These are phyloP conservation scores for Sungouiozyma ichnusensis DNA, from an alignment of 805 yeast genomes.

Conservation along the genomic window DNA sequence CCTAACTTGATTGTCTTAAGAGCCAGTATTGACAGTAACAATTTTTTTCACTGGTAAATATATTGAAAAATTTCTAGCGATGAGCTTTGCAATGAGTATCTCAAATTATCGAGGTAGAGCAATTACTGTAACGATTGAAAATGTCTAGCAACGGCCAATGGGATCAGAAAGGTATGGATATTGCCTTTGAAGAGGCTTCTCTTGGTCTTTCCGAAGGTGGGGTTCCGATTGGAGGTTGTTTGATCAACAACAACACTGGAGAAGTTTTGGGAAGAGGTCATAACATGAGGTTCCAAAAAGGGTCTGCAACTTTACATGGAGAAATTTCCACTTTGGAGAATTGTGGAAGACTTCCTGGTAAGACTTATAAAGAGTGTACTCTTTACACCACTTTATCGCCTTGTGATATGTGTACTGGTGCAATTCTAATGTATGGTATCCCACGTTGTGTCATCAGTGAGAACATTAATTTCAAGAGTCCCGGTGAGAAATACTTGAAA, in stretches of 20 bases:
- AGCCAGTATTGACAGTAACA: too few relatives aligned
- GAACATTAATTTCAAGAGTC: conserved; percentile 66
- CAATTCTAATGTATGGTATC: conserved; percentile 79
- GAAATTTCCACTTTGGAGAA: conserved; percentile 83
- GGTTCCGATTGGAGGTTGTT: conserved; percentile 57
- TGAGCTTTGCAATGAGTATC: not conserved
- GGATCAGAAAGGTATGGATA: conserved; percentile 54
- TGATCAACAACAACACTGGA: conserved; percentile 48
- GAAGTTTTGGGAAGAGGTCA: conserved; percentile 80
- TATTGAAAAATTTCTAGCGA: not conserved
- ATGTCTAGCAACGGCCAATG: conserved; percentile 32
- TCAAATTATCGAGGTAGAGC: too few relatives aligned
- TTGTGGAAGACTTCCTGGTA: conserved; percentile 81
- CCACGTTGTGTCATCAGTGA: conserved; percentile 86
- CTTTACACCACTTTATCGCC: conserved; percentile 90
- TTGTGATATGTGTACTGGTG: conserved; percentile 93
- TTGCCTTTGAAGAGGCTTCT: conserved; percentile 64
- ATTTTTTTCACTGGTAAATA: too few relatives aligned
- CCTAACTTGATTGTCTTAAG: too few relatives aligned
- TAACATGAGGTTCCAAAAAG: conserved; percentile 78
- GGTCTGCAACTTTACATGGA: conserved; percentile 80
- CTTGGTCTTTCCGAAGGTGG: conserved; percentile 76
- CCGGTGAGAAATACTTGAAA: conserved; percentile 62
- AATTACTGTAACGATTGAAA: too few relatives aligned
- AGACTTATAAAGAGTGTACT: conserved; percentile 72